Conservation (phyloP, 2,329 filamentous ascomycete species). For the Aspergillus viridinutans region DNA sequence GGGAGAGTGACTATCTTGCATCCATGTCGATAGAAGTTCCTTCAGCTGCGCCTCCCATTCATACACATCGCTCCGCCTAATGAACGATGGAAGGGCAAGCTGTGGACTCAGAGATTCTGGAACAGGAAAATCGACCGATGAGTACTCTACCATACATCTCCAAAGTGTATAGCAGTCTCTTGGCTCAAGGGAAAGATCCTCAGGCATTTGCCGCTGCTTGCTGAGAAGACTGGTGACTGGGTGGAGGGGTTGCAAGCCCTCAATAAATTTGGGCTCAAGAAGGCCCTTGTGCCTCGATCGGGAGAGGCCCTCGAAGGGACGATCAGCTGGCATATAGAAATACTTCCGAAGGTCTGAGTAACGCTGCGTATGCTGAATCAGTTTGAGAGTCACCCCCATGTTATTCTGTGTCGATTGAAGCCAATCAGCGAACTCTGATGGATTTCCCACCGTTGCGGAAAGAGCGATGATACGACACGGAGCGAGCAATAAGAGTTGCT, state of each 20-base stretch:
- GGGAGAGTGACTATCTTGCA: conserved; percentile 52
- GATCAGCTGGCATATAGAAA: conserved; percentile 53
- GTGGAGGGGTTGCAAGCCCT: conserved; percentile 59
- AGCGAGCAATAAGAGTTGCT: conserved; percentile 68
- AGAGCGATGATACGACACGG: conserved; percentile 75
- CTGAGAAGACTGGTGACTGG: conserved; percentile 62
- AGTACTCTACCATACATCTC: conserved; percentile 57
- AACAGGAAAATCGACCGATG: conserved; percentile 51
- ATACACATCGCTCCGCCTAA: conserved; percentile 63
- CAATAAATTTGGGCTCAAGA: conserved; percentile 46
- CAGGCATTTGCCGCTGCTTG: conserved; percentile 58
- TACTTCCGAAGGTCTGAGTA: conserved; percentile 80
- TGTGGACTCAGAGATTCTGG: conserved; percentile 20
- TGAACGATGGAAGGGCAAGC: conserved; percentile 48
- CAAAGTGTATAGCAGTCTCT: conserved; percentile 66
- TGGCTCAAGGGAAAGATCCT: conserved; percentile 66
- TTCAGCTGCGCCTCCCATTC: conserved; percentile 64
- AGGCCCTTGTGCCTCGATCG: conserved; percentile 12
- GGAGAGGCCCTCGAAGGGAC: conserved; percentile 51
- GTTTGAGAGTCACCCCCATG: conserved; percentile 61
- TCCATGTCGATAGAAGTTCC: conserved; percentile 55
- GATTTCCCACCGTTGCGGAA: conserved; percentile 76
- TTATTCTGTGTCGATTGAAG: conserved; percentile 59
- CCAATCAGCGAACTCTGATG: conserved; percentile 66
- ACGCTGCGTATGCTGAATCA: conserved; percentile 64